phyloP scores from a whole-genome alignment of 768 basidiomycete species.

The Saitozyma podzolica region DNA sequence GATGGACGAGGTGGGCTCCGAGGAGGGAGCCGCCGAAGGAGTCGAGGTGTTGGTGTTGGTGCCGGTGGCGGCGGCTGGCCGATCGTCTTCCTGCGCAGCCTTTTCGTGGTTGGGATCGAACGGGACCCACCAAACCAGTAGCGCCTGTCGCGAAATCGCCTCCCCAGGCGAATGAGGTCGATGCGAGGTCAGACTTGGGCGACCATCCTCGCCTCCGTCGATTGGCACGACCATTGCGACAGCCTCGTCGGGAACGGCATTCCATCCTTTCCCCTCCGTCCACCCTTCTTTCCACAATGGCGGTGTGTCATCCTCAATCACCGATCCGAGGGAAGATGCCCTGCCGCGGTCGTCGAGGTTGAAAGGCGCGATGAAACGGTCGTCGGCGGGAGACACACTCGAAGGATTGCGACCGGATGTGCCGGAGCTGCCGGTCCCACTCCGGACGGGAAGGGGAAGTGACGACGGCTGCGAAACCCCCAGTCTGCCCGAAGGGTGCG shows the following conservation, averaged over 20 bases:
- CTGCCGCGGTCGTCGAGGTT: no score
- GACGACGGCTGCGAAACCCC: no score
- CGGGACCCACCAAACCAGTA: slow-evolving; percentile 78
- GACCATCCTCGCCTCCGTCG: slow-evolving; percentile 12
- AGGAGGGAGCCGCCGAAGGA: slow-evolving; percentile 4
- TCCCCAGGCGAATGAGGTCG: background rate
- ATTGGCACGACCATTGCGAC: slow-evolving; percentile 50
- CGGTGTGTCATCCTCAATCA: slow-evolving; percentile 2
- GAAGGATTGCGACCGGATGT: no score
- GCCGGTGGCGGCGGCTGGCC: slow-evolving; percentile 2
- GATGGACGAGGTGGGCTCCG: background rate
- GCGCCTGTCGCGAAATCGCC: slow-evolving; percentile 48
- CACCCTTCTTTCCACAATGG: background rate
- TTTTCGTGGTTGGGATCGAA: slow-evolving; percentile 50
- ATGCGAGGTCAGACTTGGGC: background rate
- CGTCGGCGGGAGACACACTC: no score
- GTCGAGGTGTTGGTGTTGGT: slow-evolving; percentile 21
- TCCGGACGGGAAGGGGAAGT: no score
- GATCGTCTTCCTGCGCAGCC: slow-evolving; percentile 16
- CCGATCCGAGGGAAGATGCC: background rate
- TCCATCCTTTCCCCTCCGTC: slow-evolving; percentile 48
- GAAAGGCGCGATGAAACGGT: no score
- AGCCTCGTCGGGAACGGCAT: slow-evolving; percentile 47
- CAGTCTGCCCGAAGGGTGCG: slow-evolving; percentile 15
- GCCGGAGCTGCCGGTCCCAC: no score